Evolutionary conservation across 2,329 filamentous ascomycete genomes (phyloP), one percentile per base, ranked within the genome.

Genomic region (Juglanconis juglandina): DNA sequence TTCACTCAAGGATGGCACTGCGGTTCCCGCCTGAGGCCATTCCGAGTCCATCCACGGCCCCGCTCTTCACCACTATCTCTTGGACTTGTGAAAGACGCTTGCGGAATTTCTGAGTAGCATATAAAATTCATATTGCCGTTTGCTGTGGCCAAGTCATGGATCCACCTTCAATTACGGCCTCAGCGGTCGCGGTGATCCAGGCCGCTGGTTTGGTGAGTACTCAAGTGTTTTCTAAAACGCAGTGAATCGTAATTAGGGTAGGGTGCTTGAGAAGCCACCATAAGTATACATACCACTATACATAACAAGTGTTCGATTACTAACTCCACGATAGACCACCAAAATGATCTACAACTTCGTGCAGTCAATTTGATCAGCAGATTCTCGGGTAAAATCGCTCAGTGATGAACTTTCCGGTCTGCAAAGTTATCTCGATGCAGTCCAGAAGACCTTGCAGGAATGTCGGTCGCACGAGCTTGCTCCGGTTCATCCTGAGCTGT

Each of bases 381-480:
- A 69, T 37, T 51, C 58, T 1, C 59, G 65, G 7, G 39, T 69
- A n/a, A 56, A 57, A 3, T 51, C 47, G 35, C 64, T 69, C 8
- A 63, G 59, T 44, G 56, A 63, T 7, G 66, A 68, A 46, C 65
- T 68, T 9, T 53, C 60, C 49, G 57, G 63, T 30, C 59, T 70
- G 24, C 64, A 64, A n/a, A 53, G 44, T 5, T 66, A 66, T 46
- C 62, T 69, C 11, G 48, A 66, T 17, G 57, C 65, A 24, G 62
- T 70, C 33, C 60, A 65, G n/a, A 56, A 56, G 6, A 61, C 64
- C 2, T 49, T 70, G 30, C 64, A 67, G 17, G 61, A 63, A 35
- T 68, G 65, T 49, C 63, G 60, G 2, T 50, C 61, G 3, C 63
- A 62, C 35, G 67, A 68, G 39, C 56, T 70, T 13, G 62, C 63